phyloP scores from a whole-genome alignment of 495 filamentous ascomycete genomes.

The Podospora comata region DNA sequence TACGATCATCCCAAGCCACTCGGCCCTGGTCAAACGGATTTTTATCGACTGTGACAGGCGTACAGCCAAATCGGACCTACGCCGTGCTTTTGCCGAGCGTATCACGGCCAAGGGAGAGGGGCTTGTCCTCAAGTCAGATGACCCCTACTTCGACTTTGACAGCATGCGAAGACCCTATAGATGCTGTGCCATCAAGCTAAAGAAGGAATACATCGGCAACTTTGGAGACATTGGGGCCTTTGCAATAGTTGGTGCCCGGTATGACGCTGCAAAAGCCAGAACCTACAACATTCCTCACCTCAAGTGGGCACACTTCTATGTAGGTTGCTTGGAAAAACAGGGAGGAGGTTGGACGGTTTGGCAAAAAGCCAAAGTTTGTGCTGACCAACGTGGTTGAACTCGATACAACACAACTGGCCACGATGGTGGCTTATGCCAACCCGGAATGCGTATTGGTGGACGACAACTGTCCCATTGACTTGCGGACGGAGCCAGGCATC shows the following conservation, averaged over 20 bases:
- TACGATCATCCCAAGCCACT: slow-evolving; percentile 52
- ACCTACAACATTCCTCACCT: slow-evolving; percentile 47
- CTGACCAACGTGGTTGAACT: slow-evolving; percentile 55
- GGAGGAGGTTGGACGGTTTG: slow-evolving; percentile 52
- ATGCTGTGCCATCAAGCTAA: slow-evolving; percentile 73
- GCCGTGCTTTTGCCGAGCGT: slow-evolving; percentile 60
- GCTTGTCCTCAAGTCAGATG: slow-evolving; percentile 75
- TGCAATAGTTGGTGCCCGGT: slow-evolving; percentile 68
- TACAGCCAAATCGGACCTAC: slow-evolving; percentile 48
- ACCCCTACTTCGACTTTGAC: slow-evolving; percentile 67
- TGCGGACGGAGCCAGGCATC: slow-evolving; percentile 33
- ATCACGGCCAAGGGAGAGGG: slow-evolving; percentile 69
- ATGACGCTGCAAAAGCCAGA: slow-evolving; percentile 56
- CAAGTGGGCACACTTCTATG: slow-evolving; percentile 73
- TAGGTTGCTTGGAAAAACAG: slow-evolving; percentile 75
- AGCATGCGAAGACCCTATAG: slow-evolving; percentile 33
- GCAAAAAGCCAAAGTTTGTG: slow-evolving; percentile 57
- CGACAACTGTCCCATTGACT: slow-evolving; percentile 30
- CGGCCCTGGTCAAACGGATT: slow-evolving; percentile 59
- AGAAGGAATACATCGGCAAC: slow-evolving; percentile 82
- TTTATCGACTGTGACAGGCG: slow-evolving; percentile 58
- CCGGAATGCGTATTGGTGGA: slow-evolving; percentile 31
- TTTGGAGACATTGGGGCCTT: slow-evolving; percentile 82
- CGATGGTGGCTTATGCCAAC: slow-evolving; percentile 35
- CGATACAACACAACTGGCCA: slow-evolving; percentile 34